A percentile compares a stretch with the other conserved stretches of the same genome.
Evolutionary conservation across 1,284 basidiomycete species (phyloP).

Genomic region (Sporisorium scitamineum): DNA sequence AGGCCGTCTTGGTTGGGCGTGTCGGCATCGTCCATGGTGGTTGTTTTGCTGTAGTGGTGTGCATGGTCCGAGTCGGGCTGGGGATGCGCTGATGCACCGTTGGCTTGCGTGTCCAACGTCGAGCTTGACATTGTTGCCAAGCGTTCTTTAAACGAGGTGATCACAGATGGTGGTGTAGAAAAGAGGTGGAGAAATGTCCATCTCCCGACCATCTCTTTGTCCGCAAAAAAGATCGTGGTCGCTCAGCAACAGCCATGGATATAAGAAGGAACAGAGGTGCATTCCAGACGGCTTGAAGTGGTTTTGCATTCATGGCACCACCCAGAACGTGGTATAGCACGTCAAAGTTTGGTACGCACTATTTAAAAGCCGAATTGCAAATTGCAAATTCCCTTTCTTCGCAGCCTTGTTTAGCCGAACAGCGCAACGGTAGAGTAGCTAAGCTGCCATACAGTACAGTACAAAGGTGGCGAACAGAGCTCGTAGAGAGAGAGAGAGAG

Average conservation of each 20-base stretch:
- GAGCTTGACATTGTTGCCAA: slow-evolving; percentile 20
- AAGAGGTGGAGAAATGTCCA: no score
- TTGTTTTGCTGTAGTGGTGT: slow-evolving; percentile 4
- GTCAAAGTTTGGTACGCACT: neutral
- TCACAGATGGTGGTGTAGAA: neutral
- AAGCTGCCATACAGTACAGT: slow-evolving; percentile 2
- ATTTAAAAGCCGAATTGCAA: slow-evolving; percentile 26
- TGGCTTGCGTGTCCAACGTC: slow-evolving; percentile 11
- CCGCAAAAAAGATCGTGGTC: no score
- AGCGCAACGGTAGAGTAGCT: no score
- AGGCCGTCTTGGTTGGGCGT: slow-evolving; percentile 43
- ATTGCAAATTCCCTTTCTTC: slow-evolving; percentile 5
- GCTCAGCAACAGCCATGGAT: no score
- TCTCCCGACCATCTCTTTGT: no score
- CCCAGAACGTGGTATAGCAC: neutral
- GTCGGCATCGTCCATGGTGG: neutral
- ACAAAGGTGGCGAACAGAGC: no score
- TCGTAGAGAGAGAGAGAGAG: no score
- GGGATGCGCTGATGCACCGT: neutral
- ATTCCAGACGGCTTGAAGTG: neutral
- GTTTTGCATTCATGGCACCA: neutral
- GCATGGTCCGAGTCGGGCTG: no score
- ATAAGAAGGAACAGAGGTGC: no score
- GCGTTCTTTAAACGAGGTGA: no score
- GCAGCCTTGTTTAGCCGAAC: neutral